Evolutionary conservation across 306 rosid genomes (phyloP), one percentile per base, ranked within the genome.

Genomic region (Cicer cuneatum): DNA sequence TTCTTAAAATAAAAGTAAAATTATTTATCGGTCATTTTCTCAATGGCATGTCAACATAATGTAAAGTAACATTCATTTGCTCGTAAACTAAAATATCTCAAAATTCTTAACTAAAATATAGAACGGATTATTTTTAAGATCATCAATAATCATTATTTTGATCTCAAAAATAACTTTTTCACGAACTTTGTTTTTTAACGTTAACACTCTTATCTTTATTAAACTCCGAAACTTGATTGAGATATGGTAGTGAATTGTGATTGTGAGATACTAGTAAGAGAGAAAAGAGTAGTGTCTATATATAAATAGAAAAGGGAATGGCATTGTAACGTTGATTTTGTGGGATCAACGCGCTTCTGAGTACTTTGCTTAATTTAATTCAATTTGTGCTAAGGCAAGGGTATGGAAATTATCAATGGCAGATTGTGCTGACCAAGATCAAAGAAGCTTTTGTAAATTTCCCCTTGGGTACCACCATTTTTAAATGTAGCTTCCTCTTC

Each of bases 201-300:
- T n/a, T n/a, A n/a, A n/a, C n/a, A 7, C 0, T 53, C 59, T 72
- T 87, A 41, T 92, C 84, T 12, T 68, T 8, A 4, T 74, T 80
- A 33, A 82, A 80, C 10, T 83, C 5, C 0, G 79, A 29, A 0
- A 59, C 45, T 8, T 64, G 82, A 0, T 77, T 66, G 7, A n/a
- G 53, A 1, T 47, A 24, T 24, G 33, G 33, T 2, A 47, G 53
- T 47, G 53, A 13, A 13, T 13, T 47, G 16, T 46, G 52, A 13
- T 13, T 47, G 16, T 46, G 52, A 46, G 13, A 46, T 46, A 24
- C 4, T 24, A 24, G n/a, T n/a, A 5, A 46, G n/a, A 46, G n/a
- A 38, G 6, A 45, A 46, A 46, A 46, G 51, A 46, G 15, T 45
- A 45, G 14, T 12, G 15, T 6, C 7, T 4, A 12, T 47, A 47